Evolutionary conservation across 1,284 basidiomycete genomes (phyloP), one percentile per base, ranked within the genome.

Genomic region (Testicularia cyperi): DNA sequence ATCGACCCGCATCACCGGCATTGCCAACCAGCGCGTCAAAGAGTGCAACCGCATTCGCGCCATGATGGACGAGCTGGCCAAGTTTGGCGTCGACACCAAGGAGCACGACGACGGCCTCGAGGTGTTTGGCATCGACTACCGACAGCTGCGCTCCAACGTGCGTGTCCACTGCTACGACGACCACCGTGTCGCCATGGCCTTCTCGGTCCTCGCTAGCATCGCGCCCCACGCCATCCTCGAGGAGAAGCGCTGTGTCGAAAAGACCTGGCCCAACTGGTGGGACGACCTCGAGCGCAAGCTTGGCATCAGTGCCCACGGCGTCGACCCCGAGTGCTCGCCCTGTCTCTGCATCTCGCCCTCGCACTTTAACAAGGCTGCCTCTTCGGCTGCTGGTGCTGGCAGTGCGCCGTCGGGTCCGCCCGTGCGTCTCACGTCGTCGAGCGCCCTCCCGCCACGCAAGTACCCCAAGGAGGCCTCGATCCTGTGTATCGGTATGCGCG

Each of bases 211-310:
- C 15, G 86, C 86, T 4, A 83, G 86, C 7, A 82, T 89, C 19
- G 64, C 63, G 2, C 80, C 92, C 21, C 85, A 84, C 21, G 90
- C 89, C 1, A 80, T 91, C 52, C 81, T 98, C 27, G 91, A 96
- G 74, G 94, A 98, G 80, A 96, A 95, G 79, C 83, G 94, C 42
- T 97, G 94, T 72, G 94, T 98, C 18, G 94, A 96, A 79, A 99
- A 99, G 83, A 98, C 95, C 0, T 98, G 94, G 94, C 94, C 95
- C 2, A 92, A 92, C 75, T 99, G 92, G 89, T 98, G 94, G 92
- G 95, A 98, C 74, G 95, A 97, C 77, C 81, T 98, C 18, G 84
- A 90, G 75, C 90, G 89, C 80, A 92, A 92, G 89, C 90, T 97
- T 46, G 92, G 92, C n/a, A 82, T 97, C 47, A 81, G 84, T 43